Base-by-base conservation (phyloP, 2,329 filamentous ascomycete genomes). In the Aspergillus versicolor region DNA sequence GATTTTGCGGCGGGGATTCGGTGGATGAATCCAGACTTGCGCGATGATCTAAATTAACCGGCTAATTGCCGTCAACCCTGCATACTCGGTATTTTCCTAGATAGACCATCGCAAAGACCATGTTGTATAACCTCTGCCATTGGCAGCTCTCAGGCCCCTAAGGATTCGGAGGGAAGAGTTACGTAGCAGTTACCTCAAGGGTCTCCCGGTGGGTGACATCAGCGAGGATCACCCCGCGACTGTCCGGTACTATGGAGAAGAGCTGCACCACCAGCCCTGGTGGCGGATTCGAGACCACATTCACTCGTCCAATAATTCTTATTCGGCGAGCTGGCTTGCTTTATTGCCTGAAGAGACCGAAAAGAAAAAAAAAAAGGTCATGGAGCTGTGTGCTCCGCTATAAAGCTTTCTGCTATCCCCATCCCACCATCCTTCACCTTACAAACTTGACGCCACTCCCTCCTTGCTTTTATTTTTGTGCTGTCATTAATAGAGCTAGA, bases 1-100 rank as follows among this genome's bases (percentile, higher is more conserved):
- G 53, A 56, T 32, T 56, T 34, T 24, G 13, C 17, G 7, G 51
- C 51, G 42, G 51, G 32, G 30, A 13, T 45, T 19, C 41, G 43
- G 43, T 27, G 43, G 43, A 45, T 27, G 43, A 17, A 34, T 55
- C 52, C 30, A 42, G 52, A 54, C 32, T 38, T 24, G 43, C 4
- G 12, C 4, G 42, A n/a, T 34, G 17, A 13, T 42, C 27, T 11
- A 58, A 34, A 60, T 65, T 61, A 65, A 62, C 62, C 63, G 63
- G 64, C 52, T 55, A 66, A 63, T 46, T 30, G 24, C 22, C 44
- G 27, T 30, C 27, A 30, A 30, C 27, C 27, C 27, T 30, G 27
- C 9, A 11, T 30, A 30, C 27, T 30, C 27, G 27, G 27, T 30
- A 30, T 21, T 46, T 9, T 32, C 24, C 44, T 32, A 7, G 24